These are phyloP conservation scores for Colletotrichum higginsianum DNA, from an alignment of 2,329 filamentous ascomycete genomes.

Conservation along the genomic window DNA sequence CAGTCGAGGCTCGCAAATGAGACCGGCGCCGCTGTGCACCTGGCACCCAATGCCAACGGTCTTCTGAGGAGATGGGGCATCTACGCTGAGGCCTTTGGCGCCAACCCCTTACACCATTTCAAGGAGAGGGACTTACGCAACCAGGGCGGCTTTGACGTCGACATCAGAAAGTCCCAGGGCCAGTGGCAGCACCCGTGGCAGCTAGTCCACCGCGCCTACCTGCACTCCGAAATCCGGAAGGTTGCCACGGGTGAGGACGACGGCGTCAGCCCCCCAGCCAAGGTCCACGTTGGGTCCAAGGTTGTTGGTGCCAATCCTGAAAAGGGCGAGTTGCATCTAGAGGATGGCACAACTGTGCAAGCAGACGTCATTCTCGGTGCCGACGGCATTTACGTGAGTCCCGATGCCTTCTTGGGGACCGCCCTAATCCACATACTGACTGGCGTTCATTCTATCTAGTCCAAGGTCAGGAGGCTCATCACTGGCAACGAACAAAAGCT, in stretches of 20 bases:
- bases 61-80: constrained; percentile 62
- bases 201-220: constrained; percentile 65
- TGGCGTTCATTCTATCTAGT: constrained; percentile 37
- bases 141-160: constrained; percentile 52
- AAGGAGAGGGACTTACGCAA: constrained; percentile 57
- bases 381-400: constrained; percentile 65
- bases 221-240: constrained; percentile 65
- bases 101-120: constrained; percentile 44
- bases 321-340: constrained; percentile 59
- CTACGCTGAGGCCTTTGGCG: constrained; percentile 55
- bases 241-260: constrained; percentile 56
- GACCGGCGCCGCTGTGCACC: constrained; percentile 73
- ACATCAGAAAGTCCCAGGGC: constrained; percentile 53
- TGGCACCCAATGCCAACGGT: constrained; percentile 74
- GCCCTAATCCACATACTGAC: neutral
- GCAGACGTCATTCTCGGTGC: constrained; percentile 69
- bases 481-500: constrained; percentile 48
- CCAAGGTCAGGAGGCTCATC: constrained; percentile 46
- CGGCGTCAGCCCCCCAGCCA: constrained; percentile 53
- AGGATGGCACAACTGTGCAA: constrained; percentile 57
- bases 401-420: constrained; percentile 45
- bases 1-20: constrained; percentile 70
- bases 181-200: constrained; percentile 64
- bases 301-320: constrained; percentile 60
- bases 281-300: constrained; percentile 57